A percentile compares a stretch with the other conserved stretches of the same genome.
These are phyloP conservation scores for Pleurotus eryngii DNA, from an alignment of 768 basidiomycete genomes.

Conservation along the genomic window DNA sequence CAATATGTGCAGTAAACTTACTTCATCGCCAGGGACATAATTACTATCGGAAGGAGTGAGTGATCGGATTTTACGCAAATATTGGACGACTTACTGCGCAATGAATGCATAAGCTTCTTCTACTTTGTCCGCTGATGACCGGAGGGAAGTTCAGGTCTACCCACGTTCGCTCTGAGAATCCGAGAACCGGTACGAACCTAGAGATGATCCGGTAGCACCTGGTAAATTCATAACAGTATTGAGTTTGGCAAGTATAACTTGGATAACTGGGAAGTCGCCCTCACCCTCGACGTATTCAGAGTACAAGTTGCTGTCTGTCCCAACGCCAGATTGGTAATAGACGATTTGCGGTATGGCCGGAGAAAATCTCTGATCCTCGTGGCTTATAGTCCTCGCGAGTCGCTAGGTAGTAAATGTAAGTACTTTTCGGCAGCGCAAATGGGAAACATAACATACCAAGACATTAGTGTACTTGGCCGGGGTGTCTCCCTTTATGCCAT, in stretches of 20 bases:
- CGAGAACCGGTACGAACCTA: constrained; percentile 41
- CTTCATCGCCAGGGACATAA: constrained; percentile 71
- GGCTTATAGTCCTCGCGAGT: constrained; percentile 48
- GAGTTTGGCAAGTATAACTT: background rate
- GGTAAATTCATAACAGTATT: constrained; percentile 2
- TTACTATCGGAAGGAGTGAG: constrained; percentile 41
- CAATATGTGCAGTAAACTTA: constrained; percentile 18
- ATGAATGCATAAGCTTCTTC: constrained; percentile 81
- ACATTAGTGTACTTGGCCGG: constrained; percentile 55
- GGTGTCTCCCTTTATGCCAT: constrained; percentile 45
- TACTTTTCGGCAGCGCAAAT: background rate
- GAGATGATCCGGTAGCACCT: constrained; percentile 63
- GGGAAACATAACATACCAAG: constrained; percentile 33
- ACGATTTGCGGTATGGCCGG: constrained; percentile 57
- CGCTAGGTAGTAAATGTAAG: constrained; percentile 31
- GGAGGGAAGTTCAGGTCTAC: constrained; percentile 1
- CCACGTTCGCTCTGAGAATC: background rate
- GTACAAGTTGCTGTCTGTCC: constrained; percentile 53
- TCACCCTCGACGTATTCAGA: constrained; percentile 59
- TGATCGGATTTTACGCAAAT: background rate
- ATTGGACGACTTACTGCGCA: constrained; percentile 53
- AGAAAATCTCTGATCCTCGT: constrained; percentile 40
- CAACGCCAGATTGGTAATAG: constrained; percentile 63
- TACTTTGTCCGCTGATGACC: constrained; percentile 57
- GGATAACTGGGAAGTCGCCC: no score